phyloP scores from a whole-genome alignment of 2,329 filamentous ascomycete genomes.

The Phialemoniopsis sp. region DNA sequence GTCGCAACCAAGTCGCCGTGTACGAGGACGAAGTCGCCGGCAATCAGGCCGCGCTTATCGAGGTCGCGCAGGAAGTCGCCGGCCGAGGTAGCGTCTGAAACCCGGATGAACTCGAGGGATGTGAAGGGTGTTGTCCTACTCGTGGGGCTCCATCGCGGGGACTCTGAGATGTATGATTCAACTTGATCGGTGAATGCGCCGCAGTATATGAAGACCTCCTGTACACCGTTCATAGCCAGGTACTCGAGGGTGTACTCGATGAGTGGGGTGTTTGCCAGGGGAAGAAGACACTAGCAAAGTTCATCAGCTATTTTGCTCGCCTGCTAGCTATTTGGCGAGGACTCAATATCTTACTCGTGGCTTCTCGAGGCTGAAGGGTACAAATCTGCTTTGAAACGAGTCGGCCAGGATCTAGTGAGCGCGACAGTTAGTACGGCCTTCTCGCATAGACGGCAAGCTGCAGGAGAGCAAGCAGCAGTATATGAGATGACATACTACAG shows the following conservation, averaged over 20 bases:
- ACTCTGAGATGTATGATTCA: conserved; percentile 78
- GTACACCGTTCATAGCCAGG: conserved; percentile 89
- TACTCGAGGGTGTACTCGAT: conserved; percentile 99
- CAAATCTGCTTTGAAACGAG: conserved; percentile 89
- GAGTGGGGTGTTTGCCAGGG: conserved; percentile 86
- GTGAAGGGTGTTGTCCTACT: conserved; percentile 64
- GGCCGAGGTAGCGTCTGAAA: conserved; percentile 75
- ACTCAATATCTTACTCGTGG: conserved; percentile 64
- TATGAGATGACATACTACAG: conserved; percentile 38
- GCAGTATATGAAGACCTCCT: conserved; percentile 90
- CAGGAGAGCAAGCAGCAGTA: conserved; percentile 11
- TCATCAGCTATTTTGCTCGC: background rate
- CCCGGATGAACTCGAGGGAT: conserved; percentile 78
- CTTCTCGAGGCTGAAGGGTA: conserved; percentile 81
- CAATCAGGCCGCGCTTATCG: conserved; percentile 79
- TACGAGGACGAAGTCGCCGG: conserved; percentile 86
- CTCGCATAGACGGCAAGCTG: background rate
- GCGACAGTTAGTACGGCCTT: conserved; percentile 11
- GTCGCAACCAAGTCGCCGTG: conserved; percentile 93
- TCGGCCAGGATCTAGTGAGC: conserved; percentile 74
- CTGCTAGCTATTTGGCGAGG: background rate
- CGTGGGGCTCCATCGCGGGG: conserved; percentile 62
- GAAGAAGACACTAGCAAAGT: conserved; percentile 73
- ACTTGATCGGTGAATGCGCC: conserved; percentile 83
- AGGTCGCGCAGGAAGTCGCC: conserved; percentile 94